Percentiles rank a stretch among this genome's conserved stretches.
These are phyloP conservation scores for Wallacemonas sp. DNA, from an alignment of 208 protist genomes.

Conservation along the genomic window DNA sequence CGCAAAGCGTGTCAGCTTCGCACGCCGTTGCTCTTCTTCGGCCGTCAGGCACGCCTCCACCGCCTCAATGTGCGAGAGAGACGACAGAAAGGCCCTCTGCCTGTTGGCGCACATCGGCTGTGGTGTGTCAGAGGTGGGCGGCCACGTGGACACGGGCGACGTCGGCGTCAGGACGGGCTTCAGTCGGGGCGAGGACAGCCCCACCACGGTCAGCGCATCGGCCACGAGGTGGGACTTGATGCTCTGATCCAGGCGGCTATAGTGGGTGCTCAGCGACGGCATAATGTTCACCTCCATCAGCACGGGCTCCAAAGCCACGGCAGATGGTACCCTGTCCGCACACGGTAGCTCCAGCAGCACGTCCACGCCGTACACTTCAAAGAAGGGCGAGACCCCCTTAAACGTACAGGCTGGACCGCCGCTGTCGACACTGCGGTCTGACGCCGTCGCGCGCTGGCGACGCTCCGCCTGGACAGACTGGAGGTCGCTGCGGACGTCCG, in stretches of 20 bases:
- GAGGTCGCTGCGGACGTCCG: conserved; percentile 55
- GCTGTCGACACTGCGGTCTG: neutral
- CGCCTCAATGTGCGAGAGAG: conserved; percentile 14
- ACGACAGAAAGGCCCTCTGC: conserved; percentile 39
- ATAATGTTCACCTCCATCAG: conserved; percentile 90
- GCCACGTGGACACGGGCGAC: neutral
- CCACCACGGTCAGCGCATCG: conserved; percentile 81
- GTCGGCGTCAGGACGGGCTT: conserved; percentile 17
- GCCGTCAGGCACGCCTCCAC: conserved; percentile 51
- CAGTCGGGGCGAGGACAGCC: conserved; percentile 37
- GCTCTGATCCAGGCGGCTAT: conserved; percentile 75
- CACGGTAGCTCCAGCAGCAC: conserved; percentile 46
- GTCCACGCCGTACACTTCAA: conserved; percentile 88
- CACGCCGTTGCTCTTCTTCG: conserved; percentile 39
- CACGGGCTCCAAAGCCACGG: conserved; percentile 30
- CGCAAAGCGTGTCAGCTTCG: neutral
- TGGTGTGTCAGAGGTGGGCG: neutral
- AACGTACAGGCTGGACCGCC: conserved; percentile 20
- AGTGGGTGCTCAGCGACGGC: conserved; percentile 85
- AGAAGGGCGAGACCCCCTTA: conserved; percentile 52
- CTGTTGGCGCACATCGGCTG: neutral
- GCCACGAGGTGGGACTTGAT: conserved; percentile 85
- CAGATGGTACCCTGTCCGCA: neutral
- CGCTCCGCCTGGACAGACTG: neutral
- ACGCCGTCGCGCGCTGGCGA: neutral